Evolutionary conservation across 2,329 filamentous ascomycete genomes (phyloP).

Genomic region (Hypocreales sp.): DNA sequence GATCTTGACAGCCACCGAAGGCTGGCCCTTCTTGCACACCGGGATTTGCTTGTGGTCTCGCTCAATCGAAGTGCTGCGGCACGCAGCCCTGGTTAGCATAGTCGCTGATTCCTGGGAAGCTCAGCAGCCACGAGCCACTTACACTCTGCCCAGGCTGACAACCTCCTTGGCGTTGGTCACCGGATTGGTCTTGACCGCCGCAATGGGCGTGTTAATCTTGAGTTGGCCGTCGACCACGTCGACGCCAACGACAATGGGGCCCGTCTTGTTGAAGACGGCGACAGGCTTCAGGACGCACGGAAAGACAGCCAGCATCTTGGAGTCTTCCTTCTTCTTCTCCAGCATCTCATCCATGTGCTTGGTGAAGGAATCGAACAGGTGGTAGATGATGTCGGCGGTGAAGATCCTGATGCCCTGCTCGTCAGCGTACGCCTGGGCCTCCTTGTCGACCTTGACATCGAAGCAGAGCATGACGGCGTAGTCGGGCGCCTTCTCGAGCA

Average conservation of each 20-base stretch:
- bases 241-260: slow-evolving; percentile 86
- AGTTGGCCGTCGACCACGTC: slow-evolving; percentile 88
- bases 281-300: slow-evolving; percentile 83
- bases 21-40: slow-evolving; percentile 88
- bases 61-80: slow-evolving; percentile 73
- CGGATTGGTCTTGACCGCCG: slow-evolving; percentile 68
- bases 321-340: slow-evolving; percentile 91
- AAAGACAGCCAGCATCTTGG: slow-evolving; percentile 91
- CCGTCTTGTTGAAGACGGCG: slow-evolving; percentile 96
- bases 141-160: slow-evolving; percentile 81
- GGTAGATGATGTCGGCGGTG: slow-evolving; percentile 97
- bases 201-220: slow-evolving; percentile 76
- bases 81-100: slow-evolving; percentile 12
- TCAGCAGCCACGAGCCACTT: too few species aligned
- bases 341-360: slow-evolving; percentile 80
- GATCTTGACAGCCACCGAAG: slow-evolving; percentile 96
- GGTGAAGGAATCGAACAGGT: slow-evolving; percentile 92
- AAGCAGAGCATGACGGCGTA: slow-evolving; percentile 99
- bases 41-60: slow-evolving; percentile 91
- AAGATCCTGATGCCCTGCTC: slow-evolving; percentile 96
- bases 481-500: slow-evolving; percentile 91
- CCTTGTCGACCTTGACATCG: slow-evolving; percentile 98
- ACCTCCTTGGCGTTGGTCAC: slow-evolving; percentile 73
- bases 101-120: too few species aligned
- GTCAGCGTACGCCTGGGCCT: slow-evolving; percentile 79